Evolutionary conservation across 2,329 filamentous ascomycete genomes (phyloP), one percentile per base, ranked within the genome.

Genomic region (Diaporthe sp.): DNA sequence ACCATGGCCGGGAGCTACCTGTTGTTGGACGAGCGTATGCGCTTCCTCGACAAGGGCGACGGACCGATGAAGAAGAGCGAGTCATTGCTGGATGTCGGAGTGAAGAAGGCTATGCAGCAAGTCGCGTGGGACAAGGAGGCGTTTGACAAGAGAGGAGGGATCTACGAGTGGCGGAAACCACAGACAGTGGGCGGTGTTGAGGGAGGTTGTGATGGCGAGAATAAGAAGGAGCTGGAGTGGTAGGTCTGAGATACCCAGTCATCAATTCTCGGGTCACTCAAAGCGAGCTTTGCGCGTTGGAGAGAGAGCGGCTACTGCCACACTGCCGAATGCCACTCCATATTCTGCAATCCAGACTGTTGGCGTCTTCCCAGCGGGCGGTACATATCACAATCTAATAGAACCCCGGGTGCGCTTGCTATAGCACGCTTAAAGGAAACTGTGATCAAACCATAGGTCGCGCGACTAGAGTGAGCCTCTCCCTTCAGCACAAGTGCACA

Each of bases 1-100:
- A 74, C 88, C 31, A 91, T 91, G 88, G 85, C 84, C 3, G 85
- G 82, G 39, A 87, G 84, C 71, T 90, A 90, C 79, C 82, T 91
- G 19, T 82, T 90, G 51, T 76, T 90, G 34, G 88, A 90, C 75
- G 88, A 90, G 81, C 42, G 58, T 2, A 73, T 49, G n/a, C 58
- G 44, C 9, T 34, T 70, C 37, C 46, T 58, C 55, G 28, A 57
- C 46, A 68, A 71, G 57, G 31, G 70, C 51, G 73, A 75, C 13
- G 53, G 70, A 8, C 65, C 42, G 37, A 51, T 75, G 55, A 34
- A 8, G 22, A 44, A 65, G 71, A 44, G 60, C 70, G 31, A 68
- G 55, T 57, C 61, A 6, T 17, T 65, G 42, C 61, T 65, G 25
- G 65, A 75, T 4, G 65, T 75, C 42, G 67, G 67, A 7, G 67